Base-by-base conservation (phyloP, 768 basidiomycete species). In the Tulasnella sp. region DNA sequence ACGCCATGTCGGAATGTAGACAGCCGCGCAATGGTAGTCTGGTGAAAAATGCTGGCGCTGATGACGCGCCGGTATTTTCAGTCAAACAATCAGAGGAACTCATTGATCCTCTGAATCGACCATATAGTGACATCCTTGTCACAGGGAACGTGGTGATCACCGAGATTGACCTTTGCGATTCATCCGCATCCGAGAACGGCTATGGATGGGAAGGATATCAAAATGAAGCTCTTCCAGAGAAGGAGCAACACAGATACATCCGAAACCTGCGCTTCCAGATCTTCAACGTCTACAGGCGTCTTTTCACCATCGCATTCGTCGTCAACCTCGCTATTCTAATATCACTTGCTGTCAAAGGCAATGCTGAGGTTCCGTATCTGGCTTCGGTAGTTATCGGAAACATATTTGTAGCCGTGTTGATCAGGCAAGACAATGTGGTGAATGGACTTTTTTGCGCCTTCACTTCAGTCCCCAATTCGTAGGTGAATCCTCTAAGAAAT, bases 201-300 rank as follows among this genome's bases (percentile, higher is more conserved):
- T 16, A 22, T 10, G 25, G 48, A 10, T 77, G 75, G 77, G 67
- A 72, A 15, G 75, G 73, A 4, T 77, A 75, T 59, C 61, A 69
- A 39, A 65, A 76, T 33, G 74, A 76, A 45, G 60, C 58, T 13
- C 57, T 78, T 1, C 76, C 77, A 1, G 64, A 69, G 16, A 78
- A 80, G 60, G 66, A 57, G 13, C n/a, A n/a, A n/a, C n/a, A n/a
- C n/a, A n/a, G n/a, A n/a, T n/a, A n/a, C n/a, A n/a, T n/a, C 5
- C 73, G 73, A 40, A 75, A 77, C 58, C 57, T 78, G 25, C 73
- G 77, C 39, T 70, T 76, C 60, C 71, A 71, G 53, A 61, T 77
- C 48, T 74, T 76, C 62, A 69, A 70, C 5, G 65, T 78, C 10
- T 78, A 78, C 59, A 67, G 77, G 50, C 69, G 72, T 53, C 66